Conservation (phyloP, 1,284 basidiomycete genomes). For the Cerioporus squamosus region DNA sequence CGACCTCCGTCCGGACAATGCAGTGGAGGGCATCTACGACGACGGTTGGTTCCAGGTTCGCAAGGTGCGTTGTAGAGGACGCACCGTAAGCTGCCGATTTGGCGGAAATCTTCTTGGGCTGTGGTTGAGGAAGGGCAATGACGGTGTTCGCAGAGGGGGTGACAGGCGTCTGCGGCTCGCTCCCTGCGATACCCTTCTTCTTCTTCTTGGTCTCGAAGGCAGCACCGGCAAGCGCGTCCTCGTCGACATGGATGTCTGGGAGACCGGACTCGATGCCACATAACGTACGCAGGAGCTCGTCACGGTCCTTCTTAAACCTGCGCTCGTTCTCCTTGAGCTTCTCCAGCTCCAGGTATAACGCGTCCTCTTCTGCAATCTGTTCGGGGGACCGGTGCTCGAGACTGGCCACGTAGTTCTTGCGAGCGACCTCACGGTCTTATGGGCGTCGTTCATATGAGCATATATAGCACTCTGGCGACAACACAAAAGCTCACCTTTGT, state of each 20-base stretch:
- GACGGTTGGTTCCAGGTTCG: too few relatives aligned
- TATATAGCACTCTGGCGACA: neutral
- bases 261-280: slow-evolving; percentile 87
- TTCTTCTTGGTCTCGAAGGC: slow-evolving; percentile 46
- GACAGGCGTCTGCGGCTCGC: slow-evolving; percentile 58
- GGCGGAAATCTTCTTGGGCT: slow-evolving; percentile 50
- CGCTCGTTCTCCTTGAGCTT: slow-evolving; percentile 93
- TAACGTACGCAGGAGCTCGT: slow-evolving; percentile 86
- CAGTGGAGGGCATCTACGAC: slow-evolving; percentile 71
- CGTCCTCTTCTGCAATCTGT: slow-evolving; percentile 95
- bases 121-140: slow-evolving; percentile 46
- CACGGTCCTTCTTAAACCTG: slow-evolving; percentile 87
- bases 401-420: slow-evolving; percentile 88
- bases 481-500: slow-evolving; percentile 64
- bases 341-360: slow-evolving; percentile 93
- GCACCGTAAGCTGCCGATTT: slow-evolving; percentile 65
- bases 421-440: slow-evolving; percentile 83
- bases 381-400: slow-evolving; percentile 87
- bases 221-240: slow-evolving; percentile 51
- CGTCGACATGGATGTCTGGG: slow-evolving; percentile 67
- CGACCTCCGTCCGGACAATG: slow-evolving; percentile 72
- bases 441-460: slow-evolving; percentile 14
- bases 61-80: slow-evolving; percentile 6
- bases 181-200: slow-evolving; percentile 50
- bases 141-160: slow-evolving; percentile 50